These are phyloP conservation scores for Colletotrichum godetiae DNA, from an alignment of 2,329 filamentous ascomycete species.

Conservation along the genomic window DNA sequence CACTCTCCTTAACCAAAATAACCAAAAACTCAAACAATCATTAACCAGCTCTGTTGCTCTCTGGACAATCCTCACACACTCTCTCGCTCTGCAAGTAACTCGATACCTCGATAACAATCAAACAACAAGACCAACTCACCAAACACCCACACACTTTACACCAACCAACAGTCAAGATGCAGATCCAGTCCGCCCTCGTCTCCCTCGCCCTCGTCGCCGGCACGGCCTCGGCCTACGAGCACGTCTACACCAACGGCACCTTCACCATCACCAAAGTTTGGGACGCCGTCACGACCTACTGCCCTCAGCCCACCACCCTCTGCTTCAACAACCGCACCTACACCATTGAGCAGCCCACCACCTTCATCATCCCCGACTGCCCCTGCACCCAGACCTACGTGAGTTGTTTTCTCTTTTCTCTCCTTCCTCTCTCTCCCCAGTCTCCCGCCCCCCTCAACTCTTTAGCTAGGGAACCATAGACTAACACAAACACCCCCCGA, in stretches of 20 bases:
- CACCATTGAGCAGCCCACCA: slow-evolving; percentile 64
- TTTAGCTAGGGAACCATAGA: not conserved
- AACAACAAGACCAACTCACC: slow-evolving; percentile 20
- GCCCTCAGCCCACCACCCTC: slow-evolving; percentile 56
- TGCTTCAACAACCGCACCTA: slow-evolving; percentile 55
- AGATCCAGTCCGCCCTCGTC: slow-evolving; percentile 41
- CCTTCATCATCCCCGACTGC: slow-evolving; percentile 66
- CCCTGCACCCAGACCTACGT: slow-evolving; percentile 55
- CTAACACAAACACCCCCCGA: not conserved
- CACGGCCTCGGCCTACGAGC: slow-evolving; percentile 12
- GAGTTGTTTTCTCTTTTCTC: no score
- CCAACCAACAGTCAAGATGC: slow-evolving; percentile 42
- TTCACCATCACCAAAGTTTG: slow-evolving; percentile 51
- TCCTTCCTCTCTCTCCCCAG: no score
- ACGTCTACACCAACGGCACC: slow-evolving; percentile 36
- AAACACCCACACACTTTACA: slow-evolving; percentile 26
- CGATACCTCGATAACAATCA: slow-evolving; percentile 18
- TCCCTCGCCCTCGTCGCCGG: slow-evolving; percentile 41
- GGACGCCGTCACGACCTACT: slow-evolving; percentile 52
- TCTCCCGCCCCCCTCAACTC: not conserved
- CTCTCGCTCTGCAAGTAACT: not conserved
- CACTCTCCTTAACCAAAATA: slow-evolving; percentile 9
- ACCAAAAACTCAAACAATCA: slow-evolving; percentile 20
- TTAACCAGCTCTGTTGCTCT: slow-evolving; percentile 32
- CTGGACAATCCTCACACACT: not conserved